A percentile compares a stretch with the other conserved stretches of the same genome.
These are phyloP conservation scores for Melanomma pulvis-pyrius DNA, from an alignment of 495 filamentous ascomycete species.

Conservation along the genomic window DNA sequence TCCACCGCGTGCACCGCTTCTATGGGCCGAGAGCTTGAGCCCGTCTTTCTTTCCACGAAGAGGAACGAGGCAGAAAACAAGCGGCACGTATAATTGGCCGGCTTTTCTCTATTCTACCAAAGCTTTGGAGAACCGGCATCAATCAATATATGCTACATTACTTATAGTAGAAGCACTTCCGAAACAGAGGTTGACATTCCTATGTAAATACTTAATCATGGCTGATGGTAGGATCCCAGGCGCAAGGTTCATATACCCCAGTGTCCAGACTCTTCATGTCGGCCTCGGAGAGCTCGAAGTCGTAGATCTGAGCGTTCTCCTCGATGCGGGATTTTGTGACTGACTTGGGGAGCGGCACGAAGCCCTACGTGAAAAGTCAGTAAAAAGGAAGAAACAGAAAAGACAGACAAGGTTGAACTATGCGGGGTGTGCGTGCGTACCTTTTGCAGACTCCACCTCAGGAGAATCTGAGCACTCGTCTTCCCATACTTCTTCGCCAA, in stretches of 20 bases:
- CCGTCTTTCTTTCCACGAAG: too few relatives aligned
- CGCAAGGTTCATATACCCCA: constrained; percentile 63
- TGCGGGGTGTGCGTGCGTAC: constrained; percentile 40
- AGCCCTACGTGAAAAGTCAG: constrained; percentile 49
- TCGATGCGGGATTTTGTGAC: constrained; percentile 66
- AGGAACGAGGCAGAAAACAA: too few relatives aligned
- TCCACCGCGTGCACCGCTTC: too few relatives aligned
- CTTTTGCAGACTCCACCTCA: constrained; percentile 88
- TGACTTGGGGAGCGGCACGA: constrained; percentile 76
- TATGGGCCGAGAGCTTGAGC: too few relatives aligned
- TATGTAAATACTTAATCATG: constrained; percentile 37
- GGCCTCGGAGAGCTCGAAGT: constrained; percentile 72
- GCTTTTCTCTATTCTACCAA: too few relatives aligned
- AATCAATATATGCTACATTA: background rate
- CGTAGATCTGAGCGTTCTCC: constrained; percentile 78
- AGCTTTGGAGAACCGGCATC: background rate
- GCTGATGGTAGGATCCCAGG: constrained; percentile 71
- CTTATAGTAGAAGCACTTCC: constrained; percentile 21
- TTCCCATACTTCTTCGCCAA: constrained; percentile 72
- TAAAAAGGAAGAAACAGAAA: background rate
- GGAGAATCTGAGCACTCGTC: constrained; percentile 74
- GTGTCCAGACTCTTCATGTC: constrained; percentile 61
- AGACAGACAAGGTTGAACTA: background rate
- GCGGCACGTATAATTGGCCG: too few relatives aligned
- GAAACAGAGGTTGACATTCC: constrained; percentile 28